Conservation (phyloP, 225 moss, liverwort and hornwort genomes). For the Climacium dendroides region DNA sequence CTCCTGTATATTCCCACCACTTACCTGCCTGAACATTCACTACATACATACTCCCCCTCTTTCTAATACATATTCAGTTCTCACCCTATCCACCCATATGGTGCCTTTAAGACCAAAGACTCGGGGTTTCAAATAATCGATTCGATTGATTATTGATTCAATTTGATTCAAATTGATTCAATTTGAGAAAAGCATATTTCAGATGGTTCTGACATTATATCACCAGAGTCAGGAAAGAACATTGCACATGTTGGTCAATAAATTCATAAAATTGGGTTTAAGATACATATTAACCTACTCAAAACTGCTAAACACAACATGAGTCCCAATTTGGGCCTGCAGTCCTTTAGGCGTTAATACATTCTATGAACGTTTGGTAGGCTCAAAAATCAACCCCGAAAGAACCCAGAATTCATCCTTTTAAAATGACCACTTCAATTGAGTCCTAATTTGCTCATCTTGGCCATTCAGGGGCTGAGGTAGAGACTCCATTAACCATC, state of each 20-base stretch:
- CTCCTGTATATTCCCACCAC: conserved; percentile 63
- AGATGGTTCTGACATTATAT: background rate
- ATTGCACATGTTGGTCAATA: background rate
- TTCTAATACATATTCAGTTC: background rate
- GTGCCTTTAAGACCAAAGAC: background rate
- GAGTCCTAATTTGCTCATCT: background rate
- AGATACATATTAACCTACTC: background rate
- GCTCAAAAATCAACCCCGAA: background rate
- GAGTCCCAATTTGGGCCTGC: background rate
- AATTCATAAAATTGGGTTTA: background rate
- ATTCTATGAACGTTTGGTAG: background rate
- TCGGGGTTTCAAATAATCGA: background rate
- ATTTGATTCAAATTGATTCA: too few relatives aligned
- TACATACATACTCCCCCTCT: conserved; percentile 7
- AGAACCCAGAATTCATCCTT: background rate
- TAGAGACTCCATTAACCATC: background rate
- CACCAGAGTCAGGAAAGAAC: background rate
- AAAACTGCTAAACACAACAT: background rate
- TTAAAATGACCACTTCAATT: background rate
- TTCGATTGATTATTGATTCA: too few relatives aligned
- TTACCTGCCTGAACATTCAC: conserved; percentile 38
- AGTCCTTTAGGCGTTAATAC: background rate
- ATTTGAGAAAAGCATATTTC: background rate
- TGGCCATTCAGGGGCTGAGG: too few relatives aligned
- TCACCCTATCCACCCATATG: background rate